phyloP scores from a whole-genome alignment of 495 filamentous ascomycete genomes.

The Daldinia vernicosa region DNA sequence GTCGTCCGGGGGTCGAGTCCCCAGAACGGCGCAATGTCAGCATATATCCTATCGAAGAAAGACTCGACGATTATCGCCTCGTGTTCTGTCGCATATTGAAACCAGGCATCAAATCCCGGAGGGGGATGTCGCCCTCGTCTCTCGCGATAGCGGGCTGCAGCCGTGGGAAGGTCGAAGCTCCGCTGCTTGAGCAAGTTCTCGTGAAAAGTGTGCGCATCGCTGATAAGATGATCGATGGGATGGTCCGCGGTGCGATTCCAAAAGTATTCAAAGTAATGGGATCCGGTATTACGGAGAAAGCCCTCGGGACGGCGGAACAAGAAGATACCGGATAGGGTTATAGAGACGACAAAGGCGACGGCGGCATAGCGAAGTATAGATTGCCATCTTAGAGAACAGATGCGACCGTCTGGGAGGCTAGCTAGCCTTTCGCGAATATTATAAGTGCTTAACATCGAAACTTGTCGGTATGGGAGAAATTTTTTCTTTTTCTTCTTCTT shows the following conservation, averaged over 20 bases:
- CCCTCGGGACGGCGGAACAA: conserved; percentile 40
- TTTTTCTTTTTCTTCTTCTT: conserved; percentile 4
- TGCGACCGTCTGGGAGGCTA: conserved; percentile 37
- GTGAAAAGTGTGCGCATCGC: conserved; percentile 47
- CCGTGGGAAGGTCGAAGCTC: conserved; percentile 57
- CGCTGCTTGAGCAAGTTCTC: conserved; percentile 51
- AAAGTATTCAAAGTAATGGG: conserved; percentile 43
- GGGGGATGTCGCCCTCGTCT: conserved; percentile 73
- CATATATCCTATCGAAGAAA: conserved; percentile 72
- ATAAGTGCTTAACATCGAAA: conserved; percentile 23
- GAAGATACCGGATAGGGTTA: conserved; percentile 36
- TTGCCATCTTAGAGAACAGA: conserved; percentile 32
- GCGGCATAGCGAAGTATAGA: conserved; percentile 35
- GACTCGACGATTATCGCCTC: conserved; percentile 70
- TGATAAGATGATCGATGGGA: conserved; percentile 56
- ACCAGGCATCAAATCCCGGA: conserved; percentile 74
- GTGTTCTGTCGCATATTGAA: conserved; percentile 63
- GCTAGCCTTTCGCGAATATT: conserved; percentile 34
- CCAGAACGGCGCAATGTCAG: conserved; percentile 73
- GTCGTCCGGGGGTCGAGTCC: conserved; percentile 62
- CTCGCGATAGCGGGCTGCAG: conserved; percentile 66
- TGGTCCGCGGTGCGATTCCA: conserved; percentile 46
- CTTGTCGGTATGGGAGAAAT: background rate
- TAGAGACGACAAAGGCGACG: conserved; percentile 34
- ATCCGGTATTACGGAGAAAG: conserved; percentile 35